Evolutionary conservation across 345 rosid genomes (phyloP).

Genomic region (Ceriops tagal): DNA sequence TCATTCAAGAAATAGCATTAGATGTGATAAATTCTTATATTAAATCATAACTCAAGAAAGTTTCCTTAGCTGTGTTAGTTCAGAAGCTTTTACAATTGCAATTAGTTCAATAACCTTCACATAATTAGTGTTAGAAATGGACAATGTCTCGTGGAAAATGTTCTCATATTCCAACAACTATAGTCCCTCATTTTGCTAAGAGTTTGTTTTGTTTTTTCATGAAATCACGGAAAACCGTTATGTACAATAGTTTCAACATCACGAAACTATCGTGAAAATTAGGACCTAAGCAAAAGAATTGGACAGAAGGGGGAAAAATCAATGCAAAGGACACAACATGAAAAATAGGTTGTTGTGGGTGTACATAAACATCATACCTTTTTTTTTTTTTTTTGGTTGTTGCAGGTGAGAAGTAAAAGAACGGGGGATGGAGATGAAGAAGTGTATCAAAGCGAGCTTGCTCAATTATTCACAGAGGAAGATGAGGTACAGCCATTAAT

Average conservation of each 20-base stretch:
- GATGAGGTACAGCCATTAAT: constrained; percentile 57
- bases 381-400: not conserved
- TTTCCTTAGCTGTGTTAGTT: no score
- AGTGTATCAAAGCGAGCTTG: constrained; percentile 77
- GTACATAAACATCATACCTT: not conserved
- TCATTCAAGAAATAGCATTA: no score
- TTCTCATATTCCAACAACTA: not conserved
- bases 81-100: no score
- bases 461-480: constrained; percentile 85
- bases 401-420: constrained; percentile 53
- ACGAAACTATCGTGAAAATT: constrained; percentile 62
- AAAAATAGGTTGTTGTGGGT: constrained; percentile 5
- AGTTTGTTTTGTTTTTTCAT: constrained; percentile 17
- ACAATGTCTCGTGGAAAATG: not conserved
- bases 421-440: constrained; percentile 48
- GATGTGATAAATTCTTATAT: no score
- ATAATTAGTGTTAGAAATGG: not conserved
- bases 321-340: constrained; percentile 20
- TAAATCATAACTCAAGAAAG: no score
- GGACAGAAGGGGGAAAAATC: constrained; percentile 6
- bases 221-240: constrained; percentile 50
- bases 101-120: not conserved
- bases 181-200: not conserved
- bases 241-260: constrained; percentile 24
- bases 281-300: not conserved